These are phyloP conservation scores for Populus hybrid DNA, from an alignment of 441 rosid species.

Conservation along the genomic window DNA sequence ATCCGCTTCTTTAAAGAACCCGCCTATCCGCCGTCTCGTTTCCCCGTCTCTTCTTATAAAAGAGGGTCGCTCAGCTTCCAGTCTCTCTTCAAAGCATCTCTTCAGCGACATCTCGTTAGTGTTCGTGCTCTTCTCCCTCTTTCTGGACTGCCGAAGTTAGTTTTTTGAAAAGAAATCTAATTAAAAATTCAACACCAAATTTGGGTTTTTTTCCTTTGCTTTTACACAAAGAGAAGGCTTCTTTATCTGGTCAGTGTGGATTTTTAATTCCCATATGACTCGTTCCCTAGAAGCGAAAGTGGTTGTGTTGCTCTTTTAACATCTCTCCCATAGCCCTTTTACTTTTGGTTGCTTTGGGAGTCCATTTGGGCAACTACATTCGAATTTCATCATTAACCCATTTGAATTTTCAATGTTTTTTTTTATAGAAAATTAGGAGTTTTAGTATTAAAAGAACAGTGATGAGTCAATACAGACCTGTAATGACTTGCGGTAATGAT, in stretches of 20 bases:
- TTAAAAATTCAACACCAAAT: neutral
- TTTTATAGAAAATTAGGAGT: too few relatives aligned
- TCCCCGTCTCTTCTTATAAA: neutral
- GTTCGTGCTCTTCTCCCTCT: neutral
- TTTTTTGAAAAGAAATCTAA: too few relatives aligned
- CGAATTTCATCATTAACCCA: too few relatives aligned
- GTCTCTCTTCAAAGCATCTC: neutral
- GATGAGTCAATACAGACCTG: constrained; percentile 77
- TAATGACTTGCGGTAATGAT: constrained; percentile 75
- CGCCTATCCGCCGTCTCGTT: neutral
- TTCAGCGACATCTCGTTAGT: neutral
- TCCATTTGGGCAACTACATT: neutral
- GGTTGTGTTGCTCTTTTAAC: constrained; percentile 38
- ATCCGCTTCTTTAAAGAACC: neutral
- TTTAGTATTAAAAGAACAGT: constrained; percentile 26
- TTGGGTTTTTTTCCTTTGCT: neutral
- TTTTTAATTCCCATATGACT: constrained; percentile 54
- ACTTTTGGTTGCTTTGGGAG: constrained; percentile 4
- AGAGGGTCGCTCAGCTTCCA: neutral
- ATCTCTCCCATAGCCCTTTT: neutral
- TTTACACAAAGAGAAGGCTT: constrained; percentile 26
- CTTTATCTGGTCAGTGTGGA: constrained; percentile 78
- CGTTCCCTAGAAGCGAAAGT: constrained; percentile 81
- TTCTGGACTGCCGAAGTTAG: neutral
- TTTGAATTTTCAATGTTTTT: too few relatives aligned